These are phyloP conservation scores for Cyclotella distinguenda DNA, from an alignment of 108 stramenopile species.

Conservation along the genomic window DNA sequence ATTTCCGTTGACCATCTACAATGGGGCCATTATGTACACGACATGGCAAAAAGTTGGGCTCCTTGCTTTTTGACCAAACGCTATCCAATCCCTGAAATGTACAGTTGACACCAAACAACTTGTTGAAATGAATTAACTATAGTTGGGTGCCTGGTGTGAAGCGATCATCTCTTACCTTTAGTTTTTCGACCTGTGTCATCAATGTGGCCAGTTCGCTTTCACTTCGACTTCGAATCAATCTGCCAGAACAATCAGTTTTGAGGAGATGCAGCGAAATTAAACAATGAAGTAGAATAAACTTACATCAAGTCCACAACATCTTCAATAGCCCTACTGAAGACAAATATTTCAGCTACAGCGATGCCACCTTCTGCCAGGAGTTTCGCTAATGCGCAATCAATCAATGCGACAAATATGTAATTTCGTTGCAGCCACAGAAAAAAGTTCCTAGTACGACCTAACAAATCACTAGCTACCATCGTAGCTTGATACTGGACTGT, in stretches of 20 bases:
- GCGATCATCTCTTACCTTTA: slow-evolving; percentile 59
- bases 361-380: slow-evolving; percentile 74
- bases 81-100: slow-evolving; percentile 14
- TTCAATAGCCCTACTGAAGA: slow-evolving; percentile 84
- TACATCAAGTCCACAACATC: slow-evolving; percentile 78
- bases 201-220: slow-evolving; percentile 84
- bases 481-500: slow-evolving; percentile 74
- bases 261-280: neutral
- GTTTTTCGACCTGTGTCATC: slow-evolving; percentile 74
- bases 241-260: neutral
- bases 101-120: neutral
- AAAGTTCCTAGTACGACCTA: slow-evolving; percentile 64
- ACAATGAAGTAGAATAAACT: neutral
- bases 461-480: slow-evolving; percentile 55
- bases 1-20: slow-evolving; percentile 1
- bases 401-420: slow-evolving; percentile 76
- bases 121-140: neutral
- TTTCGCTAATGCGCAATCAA: slow-evolving; percentile 86
- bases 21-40: slow-evolving; percentile 15
- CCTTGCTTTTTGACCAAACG: slow-evolving; percentile 68
- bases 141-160: too few species aligned
- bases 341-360: slow-evolving; percentile 79
- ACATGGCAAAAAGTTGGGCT: slow-evolving; percentile 60
- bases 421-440: slow-evolving; percentile 81
- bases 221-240: slow-evolving; percentile 72